Conservation (phyloP, 1,284 basidiomycete genomes). For the Pseudozyma thailandica region DNA sequence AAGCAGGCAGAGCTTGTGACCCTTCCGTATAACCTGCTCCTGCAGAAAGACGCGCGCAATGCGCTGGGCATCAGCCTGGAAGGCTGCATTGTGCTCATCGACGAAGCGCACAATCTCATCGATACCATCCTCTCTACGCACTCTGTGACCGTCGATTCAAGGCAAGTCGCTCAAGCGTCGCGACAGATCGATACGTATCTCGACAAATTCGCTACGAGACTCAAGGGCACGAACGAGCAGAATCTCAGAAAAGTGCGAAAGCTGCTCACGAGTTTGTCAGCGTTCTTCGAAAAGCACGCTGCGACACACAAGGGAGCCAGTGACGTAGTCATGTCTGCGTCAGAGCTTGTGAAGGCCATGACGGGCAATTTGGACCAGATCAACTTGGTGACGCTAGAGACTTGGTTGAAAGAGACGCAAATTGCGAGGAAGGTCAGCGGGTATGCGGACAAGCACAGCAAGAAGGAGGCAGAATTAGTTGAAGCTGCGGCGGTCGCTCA, state of each 20-base stretch:
- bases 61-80: conserved; percentile 80
- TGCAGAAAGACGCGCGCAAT: conserved; percentile 85
- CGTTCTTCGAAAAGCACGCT: conserved; percentile 28
- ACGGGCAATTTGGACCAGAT: conserved; percentile 77
- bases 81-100: conserved; percentile 85
- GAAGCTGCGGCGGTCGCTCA: conserved; percentile 2
- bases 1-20: conserved; percentile 91
- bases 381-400: conserved; percentile 79
- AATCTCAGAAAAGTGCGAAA: conserved; percentile 78
- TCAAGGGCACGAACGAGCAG: conserved; percentile 80
- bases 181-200: conserved; percentile 85
- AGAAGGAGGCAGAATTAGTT: conserved; percentile 71
- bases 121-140: conserved; percentile 87
- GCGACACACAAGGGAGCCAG: conserved; percentile 7
- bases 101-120: conserved; percentile 86
- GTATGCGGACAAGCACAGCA: conserved; percentile 78
- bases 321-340: conserved; percentile 72
- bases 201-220: conserved; percentile 78
- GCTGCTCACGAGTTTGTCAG: conserved; percentile 43
- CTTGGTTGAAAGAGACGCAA: conserved; percentile 86
- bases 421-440: conserved; percentile 77
- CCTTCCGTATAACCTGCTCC: conserved; percentile 90
- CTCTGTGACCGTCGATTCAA: conserved; percentile 76
- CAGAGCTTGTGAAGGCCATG: conserved; percentile 75
- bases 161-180: conserved; percentile 75